phyloP scores from a whole-genome alignment of 2,329 filamentous ascomycete genomes.

The Triangularia verruculosa region DNA sequence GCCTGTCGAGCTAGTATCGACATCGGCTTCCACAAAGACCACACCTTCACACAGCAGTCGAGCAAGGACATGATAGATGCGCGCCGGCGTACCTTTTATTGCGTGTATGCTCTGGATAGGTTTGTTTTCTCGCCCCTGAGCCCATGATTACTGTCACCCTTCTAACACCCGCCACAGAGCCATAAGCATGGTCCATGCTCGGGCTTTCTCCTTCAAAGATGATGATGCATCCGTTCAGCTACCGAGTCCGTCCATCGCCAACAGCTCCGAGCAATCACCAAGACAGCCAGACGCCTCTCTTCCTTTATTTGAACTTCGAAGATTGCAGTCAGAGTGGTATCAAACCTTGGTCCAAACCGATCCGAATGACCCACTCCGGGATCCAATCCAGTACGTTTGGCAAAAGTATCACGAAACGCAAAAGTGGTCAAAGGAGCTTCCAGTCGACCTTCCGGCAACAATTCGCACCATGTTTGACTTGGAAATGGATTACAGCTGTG shows the following conservation, averaged over 20 bases:
- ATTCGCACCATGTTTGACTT: conserved; percentile 79
- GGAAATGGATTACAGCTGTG: conserved; percentile 85
- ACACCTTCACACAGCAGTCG: conserved; percentile 52
- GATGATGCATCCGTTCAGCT: conserved; percentile 80
- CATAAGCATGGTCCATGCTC: conserved; percentile 82
- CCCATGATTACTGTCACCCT: conserved; percentile 10
- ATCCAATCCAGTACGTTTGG: conserved; percentile 71
- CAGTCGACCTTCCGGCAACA: conserved; percentile 58
- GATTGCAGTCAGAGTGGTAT: conserved; percentile 85
- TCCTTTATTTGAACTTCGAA: conserved; percentile 77
- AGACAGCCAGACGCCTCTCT: conserved; percentile 66
- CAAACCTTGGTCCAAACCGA: conserved; percentile 82
- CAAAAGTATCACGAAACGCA: conserved; percentile 72
- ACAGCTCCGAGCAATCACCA: conserved; percentile 43
- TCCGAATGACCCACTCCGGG: conserved; percentile 58
- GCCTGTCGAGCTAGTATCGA: conserved; percentile 85
- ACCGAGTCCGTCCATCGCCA: conserved; percentile 50
- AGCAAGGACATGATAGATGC: conserved; percentile 71
- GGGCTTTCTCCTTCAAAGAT: conserved; percentile 91
- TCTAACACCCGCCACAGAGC: conserved; percentile 49
- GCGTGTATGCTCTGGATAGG: conserved; percentile 86
- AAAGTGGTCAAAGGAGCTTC: conserved; percentile 77
- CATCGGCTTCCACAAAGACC: conserved; percentile 89
- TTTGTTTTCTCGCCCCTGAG: conserved; percentile 37
- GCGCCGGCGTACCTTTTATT: conserved; percentile 77